phyloP scores from a whole-genome alignment of 805 yeast genomes.

The Spathaspora hagerdaliae region DNA sequence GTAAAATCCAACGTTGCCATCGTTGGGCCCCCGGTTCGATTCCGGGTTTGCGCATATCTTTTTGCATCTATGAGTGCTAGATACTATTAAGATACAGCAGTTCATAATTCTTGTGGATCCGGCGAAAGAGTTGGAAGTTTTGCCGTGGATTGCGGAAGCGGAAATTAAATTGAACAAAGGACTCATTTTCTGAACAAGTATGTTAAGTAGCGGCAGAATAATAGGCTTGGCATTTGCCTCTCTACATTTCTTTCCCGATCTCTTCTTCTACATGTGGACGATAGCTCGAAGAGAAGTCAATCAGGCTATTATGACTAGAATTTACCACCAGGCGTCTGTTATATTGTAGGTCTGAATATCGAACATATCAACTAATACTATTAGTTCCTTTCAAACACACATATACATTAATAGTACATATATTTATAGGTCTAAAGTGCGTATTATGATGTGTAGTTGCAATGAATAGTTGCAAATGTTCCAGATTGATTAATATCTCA shows the following conservation, averaged over 20 bases:
- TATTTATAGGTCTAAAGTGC: too few relatives aligned
- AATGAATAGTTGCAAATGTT: neutral
- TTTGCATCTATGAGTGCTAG: neutral
- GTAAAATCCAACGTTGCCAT: slow-evolving; percentile 30
- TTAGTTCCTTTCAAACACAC: too few relatives aligned
- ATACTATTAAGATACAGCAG: neutral
- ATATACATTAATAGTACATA: too few relatives aligned
- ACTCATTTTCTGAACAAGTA: neutral
- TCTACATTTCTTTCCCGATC: too few relatives aligned
- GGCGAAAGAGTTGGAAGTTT: neutral
- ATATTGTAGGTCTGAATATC: too few relatives aligned
- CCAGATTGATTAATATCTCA: neutral
- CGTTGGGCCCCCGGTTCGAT: slow-evolving; percentile 33
- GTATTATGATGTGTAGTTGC: too few relatives aligned
- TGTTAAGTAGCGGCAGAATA: neutral
- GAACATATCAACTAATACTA: too few relatives aligned
- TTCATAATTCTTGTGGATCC: neutral
- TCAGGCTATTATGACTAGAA: too few relatives aligned
- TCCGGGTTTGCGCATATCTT: slow-evolving; percentile 25
- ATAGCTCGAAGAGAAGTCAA: too few relatives aligned
- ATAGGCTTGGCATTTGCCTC: too few relatives aligned
- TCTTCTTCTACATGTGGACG: too few relatives aligned
- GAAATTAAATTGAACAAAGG: neutral
- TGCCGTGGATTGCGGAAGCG: neutral
- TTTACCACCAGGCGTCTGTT: too few relatives aligned